Evolutionary conservation across 164 flowering plant species (phyloP).

Genomic region (Vitis labrusca): DNA sequence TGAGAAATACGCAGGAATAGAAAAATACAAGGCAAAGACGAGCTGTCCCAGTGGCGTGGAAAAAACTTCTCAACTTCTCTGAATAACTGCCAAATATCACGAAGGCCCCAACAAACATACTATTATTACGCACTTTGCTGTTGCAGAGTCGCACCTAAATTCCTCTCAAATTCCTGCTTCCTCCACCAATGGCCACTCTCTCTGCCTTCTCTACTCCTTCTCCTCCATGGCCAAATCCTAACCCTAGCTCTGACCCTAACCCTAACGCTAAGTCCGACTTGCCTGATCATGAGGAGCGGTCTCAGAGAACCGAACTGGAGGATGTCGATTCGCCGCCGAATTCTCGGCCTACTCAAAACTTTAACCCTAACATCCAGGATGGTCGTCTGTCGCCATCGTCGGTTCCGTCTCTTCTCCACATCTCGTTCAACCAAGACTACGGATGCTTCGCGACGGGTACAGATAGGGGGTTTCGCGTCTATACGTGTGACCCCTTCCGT

Average conservation of each 20-base stretch:
- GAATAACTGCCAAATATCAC: too few species aligned
- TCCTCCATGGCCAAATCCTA: slow-evolving; percentile 35
- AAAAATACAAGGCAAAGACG: too few species aligned
- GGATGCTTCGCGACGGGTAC: slow-evolving; percentile 71
- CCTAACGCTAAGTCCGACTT: neutral
- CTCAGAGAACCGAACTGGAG: too few species aligned
- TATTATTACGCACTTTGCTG: too few species aligned
- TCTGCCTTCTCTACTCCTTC: slow-evolving; percentile 39
- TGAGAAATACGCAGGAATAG: too few species aligned
- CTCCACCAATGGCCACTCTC: slow-evolving; percentile 43
- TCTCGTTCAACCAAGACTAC: slow-evolving; percentile 68
- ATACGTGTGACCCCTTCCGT: slow-evolving; percentile 74
- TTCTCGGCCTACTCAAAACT: neutral
- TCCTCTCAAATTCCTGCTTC: too few species aligned
- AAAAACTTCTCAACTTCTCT: too few species aligned
- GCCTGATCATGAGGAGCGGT: too few species aligned
- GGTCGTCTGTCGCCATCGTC: slow-evolving; percentile 7
- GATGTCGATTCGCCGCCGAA: neutral
- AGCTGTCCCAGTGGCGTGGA: too few species aligned
- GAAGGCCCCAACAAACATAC: too few species aligned
- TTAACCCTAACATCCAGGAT: slow-evolving; percentile 5
- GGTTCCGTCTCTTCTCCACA: slow-evolving; percentile 38
- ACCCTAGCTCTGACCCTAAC: slow-evolving; percentile 18
- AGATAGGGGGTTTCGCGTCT: slow-evolving; percentile 66
- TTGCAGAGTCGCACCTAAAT: too few species aligned